Evolutionary conservation across 495 filamentous ascomycete species (phyloP).

Genomic region (Penicillium daleae): DNA sequence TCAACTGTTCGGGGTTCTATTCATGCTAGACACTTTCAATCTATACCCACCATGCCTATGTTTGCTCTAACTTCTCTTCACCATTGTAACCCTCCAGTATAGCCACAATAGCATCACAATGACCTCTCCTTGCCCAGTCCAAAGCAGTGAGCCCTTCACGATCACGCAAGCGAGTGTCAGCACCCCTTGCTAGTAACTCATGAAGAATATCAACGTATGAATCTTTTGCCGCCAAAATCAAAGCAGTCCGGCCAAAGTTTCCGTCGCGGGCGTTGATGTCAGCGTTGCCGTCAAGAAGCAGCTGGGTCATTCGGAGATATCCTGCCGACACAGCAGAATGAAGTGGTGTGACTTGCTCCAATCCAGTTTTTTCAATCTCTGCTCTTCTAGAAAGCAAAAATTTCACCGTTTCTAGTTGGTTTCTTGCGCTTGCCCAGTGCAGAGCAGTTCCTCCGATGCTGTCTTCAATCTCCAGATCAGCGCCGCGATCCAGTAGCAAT

Average conservation of each 20-base stretch:
- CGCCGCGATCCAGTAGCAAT: constrained; percentile 25
- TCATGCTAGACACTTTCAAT: too few species aligned
- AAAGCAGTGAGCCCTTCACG: background rate
- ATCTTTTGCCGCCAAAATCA: constrained; percentile 23
- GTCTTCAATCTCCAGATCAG: constrained; percentile 19
- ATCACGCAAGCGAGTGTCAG: constrained; percentile 14
- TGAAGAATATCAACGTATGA: background rate
- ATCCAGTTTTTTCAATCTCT: constrained; percentile 11
- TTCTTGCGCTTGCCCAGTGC: constrained; percentile 13
- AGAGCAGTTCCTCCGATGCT: constrained; percentile 11
- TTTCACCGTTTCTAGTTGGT: constrained; percentile 13
- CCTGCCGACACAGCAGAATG: constrained; percentile 45
- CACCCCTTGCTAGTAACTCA: constrained; percentile 15
- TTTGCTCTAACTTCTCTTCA: background rate
- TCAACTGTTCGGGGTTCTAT: too few species aligned
- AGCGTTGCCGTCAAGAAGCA: constrained; percentile 31
- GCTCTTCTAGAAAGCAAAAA: constrained; percentile 24
- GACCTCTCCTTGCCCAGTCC: background rate
- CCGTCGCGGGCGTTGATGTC: constrained; percentile 25
- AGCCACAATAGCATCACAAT: background rate
- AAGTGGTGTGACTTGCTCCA: constrained; percentile 42
- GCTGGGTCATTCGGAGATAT: constrained; percentile 17
- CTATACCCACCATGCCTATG: too few species aligned
- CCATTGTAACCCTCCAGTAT: background rate
- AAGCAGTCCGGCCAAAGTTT: constrained; percentile 23